Conservation (phyloP, 345 rosid genomes). For the Syzygium jambos region DNA sequence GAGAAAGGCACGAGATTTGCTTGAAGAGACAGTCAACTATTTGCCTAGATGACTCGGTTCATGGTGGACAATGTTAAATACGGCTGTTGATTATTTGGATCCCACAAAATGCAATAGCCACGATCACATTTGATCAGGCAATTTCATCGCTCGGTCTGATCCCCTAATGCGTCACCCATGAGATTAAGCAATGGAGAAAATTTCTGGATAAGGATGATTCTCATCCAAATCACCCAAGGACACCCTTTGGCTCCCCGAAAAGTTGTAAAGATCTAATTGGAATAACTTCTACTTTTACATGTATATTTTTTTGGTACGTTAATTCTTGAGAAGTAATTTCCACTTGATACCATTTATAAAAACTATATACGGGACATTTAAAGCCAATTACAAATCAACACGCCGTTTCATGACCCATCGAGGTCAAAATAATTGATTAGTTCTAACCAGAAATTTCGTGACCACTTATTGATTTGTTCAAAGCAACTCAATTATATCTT, state of each 20-base stretch:
- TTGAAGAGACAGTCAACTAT: background rate
- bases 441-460: background rate
- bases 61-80: background rate
- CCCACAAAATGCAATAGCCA: too few relatives aligned
- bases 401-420: background rate
- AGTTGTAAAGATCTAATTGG: background rate
- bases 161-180: background rate
- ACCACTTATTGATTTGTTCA: background rate
- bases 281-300: background rate
- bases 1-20: background rate
- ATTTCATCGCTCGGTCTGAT: background rate
- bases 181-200: background rate
- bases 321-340: background rate
- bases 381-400: background rate
- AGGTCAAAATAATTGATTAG: background rate
- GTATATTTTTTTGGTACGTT: background rate
- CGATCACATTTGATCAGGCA: background rate
- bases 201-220: background rate
- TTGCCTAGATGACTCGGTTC: background rate
- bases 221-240: background rate
- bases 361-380: background rate
- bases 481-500: background rate
- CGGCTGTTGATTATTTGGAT: background rate
- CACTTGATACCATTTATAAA: background rate
- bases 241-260: background rate